Base-by-base conservation (phyloP, 257 asterid species). In the Gynochthodes officinalis region DNA sequence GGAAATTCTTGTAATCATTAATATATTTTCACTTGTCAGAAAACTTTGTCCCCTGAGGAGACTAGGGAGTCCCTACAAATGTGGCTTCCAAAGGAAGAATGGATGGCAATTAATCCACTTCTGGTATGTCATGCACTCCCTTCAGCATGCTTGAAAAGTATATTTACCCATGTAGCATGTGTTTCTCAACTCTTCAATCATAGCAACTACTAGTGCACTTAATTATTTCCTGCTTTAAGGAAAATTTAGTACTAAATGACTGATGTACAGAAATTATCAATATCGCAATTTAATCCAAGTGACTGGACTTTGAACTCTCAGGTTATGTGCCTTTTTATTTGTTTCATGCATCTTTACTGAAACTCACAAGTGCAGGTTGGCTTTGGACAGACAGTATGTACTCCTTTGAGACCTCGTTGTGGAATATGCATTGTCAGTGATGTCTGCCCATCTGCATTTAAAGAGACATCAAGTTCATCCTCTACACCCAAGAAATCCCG, bases 41-140 rank as follows among this genome's bases (percentile, higher is more conserved):
- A 67, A 87, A 91, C 97, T 21, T 74, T 81, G 9, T 81, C 93
- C 11, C 98, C 99, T 0, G 99, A 94, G 87, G 84, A 87, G 82
- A 94, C 97, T 5, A 81, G 99, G 80, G 85, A 76, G 76, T 84
- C 99, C n/a, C 80, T 94, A 90, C 97, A 94, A 61, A 85, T 86
- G 70, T 94, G 99, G 99, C 96, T 94, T 82, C 98, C 99, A 1
- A 94, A 90, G 86, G 99, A 94, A 70, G 98, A 91, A 80, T 94
- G 99, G 99, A 92, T 73, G 43, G 90, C 99, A 67, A 91, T 94
- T 72, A 94, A 94, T 79, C 99, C 99, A 55, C 98, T 94, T 68
- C 82, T 94, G 96, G 99, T 91, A 88, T 35, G 89, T 65, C 42
- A 27, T 32, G 23, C 19, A 15, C n/a, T 69, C 21, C 32, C 37